Percentiles rank a stretch among this genome's conserved stretches.
These are phyloP conservation scores for Aspergillus hancockii DNA, from an alignment of 495 filamentous ascomycete genomes.

Conservation along the genomic window DNA sequence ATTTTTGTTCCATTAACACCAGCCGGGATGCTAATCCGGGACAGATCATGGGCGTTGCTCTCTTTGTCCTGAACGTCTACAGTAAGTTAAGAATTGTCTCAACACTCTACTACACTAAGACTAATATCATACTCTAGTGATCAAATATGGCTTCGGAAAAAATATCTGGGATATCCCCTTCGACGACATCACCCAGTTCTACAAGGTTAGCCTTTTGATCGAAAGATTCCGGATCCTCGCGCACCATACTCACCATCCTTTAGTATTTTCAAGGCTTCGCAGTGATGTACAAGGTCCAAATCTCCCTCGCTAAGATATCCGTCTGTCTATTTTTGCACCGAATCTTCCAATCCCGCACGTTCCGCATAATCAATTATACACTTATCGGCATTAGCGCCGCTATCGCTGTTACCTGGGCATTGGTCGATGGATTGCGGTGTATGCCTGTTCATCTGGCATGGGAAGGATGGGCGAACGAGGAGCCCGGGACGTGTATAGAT, in stretches of 20 bases:
- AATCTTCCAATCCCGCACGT: constrained; percentile 37
- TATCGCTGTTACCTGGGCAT: constrained; percentile 33
- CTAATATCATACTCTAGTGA: constrained; percentile 17
- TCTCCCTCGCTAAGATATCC: constrained; percentile 51
- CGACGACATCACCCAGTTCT: constrained; percentile 25
- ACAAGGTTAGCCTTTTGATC: constrained; percentile 19
- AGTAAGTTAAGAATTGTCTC: constrained; percentile 17
- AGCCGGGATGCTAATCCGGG: constrained; percentile 3
- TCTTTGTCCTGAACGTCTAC: constrained; percentile 21
- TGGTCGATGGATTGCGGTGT: constrained; percentile 35
- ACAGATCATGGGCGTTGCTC: constrained; percentile 22
- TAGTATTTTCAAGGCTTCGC: constrained; percentile 32
- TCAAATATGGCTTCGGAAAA: constrained; percentile 28
- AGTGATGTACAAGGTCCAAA: constrained; percentile 34
- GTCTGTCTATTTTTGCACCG: constrained; percentile 50
- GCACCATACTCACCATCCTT: too few relatives aligned
- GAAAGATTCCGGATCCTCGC: neutral
- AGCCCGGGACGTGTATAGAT: constrained; percentile 29
- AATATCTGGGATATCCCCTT: constrained; percentile 35
- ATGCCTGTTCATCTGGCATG: constrained; percentile 36
- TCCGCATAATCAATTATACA: constrained; percentile 32
- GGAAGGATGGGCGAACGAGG: constrained; percentile 29
- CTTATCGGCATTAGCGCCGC: constrained; percentile 34
- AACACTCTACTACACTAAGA: neutral
- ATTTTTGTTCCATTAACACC: neutral